phyloP scores from a whole-genome alignment of 2,329 filamentous ascomycete genomes.

The Verticillium nonalfalfae region DNA sequence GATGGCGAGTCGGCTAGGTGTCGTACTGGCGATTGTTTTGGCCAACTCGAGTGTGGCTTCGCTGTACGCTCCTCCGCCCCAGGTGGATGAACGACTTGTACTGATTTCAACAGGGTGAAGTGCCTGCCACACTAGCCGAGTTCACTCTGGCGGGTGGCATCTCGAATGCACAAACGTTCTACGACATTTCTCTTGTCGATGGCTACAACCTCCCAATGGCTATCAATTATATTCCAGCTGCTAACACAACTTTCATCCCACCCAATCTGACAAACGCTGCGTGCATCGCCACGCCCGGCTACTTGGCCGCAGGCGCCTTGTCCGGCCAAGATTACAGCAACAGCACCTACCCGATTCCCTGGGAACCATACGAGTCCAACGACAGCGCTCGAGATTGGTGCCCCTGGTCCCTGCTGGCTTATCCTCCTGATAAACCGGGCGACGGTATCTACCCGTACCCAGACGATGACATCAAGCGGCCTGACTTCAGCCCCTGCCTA shows the following conservation, averaged over 20 bases:
- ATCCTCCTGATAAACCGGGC: slow-evolving; percentile 62
- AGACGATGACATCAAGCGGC: slow-evolving; percentile 64
- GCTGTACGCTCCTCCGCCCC: slow-evolving; percentile 43
- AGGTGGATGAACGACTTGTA: background rate
- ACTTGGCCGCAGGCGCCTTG: slow-evolving; percentile 46
- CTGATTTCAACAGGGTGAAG: slow-evolving; percentile 47
- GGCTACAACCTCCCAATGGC: slow-evolving; percentile 75
- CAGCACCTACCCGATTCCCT: slow-evolving; percentile 58
- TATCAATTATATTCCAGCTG: slow-evolving; percentile 52
- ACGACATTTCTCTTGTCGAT: slow-evolving; percentile 80
- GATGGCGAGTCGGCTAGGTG: slow-evolving; percentile 62
- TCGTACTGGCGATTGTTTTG: slow-evolving; percentile 69
- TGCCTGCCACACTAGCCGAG: slow-evolving; percentile 72
- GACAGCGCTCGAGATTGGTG: slow-evolving; percentile 62
- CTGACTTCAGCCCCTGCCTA: slow-evolving; percentile 70
- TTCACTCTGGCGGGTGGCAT: slow-evolving; percentile 68
- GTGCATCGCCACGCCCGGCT: slow-evolving; percentile 66
- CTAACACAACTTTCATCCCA: slow-evolving; percentile 60
- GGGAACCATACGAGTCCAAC: slow-evolving; percentile 54
- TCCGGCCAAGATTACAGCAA: slow-evolving; percentile 58
- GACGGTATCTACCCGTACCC: slow-evolving; percentile 76
- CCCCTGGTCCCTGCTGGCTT: slow-evolving; percentile 69
- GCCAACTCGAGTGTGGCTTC: slow-evolving; percentile 60
- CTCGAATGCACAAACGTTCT: slow-evolving; percentile 60
- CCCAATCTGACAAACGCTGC: slow-evolving; percentile 71